Evolutionary conservation across 768 basidiomycete species (phyloP).

Genomic region (Suillus tomentosus): DNA sequence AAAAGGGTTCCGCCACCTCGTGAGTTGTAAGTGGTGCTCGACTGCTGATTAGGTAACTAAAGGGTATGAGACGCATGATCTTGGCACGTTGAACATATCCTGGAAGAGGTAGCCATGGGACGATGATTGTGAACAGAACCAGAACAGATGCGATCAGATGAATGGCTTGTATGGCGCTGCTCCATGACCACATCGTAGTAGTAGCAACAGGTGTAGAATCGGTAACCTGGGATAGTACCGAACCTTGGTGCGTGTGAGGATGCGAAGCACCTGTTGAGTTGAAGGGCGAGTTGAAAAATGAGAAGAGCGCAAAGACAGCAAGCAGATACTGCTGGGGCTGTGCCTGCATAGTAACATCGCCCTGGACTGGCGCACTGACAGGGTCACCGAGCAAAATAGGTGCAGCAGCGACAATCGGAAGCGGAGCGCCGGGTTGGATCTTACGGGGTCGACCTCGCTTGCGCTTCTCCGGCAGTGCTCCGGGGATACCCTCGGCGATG

Average conservation of each 20-base stretch:
- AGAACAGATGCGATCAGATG: conserved; percentile 67
- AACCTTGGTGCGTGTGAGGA: conserved; percentile 58
- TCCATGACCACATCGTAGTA: conserved; percentile 43
- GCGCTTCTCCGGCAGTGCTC: conserved; percentile 65
- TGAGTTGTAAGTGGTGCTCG: conserved; percentile 7
- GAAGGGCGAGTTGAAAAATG: conserved; percentile 79
- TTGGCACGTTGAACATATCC: conserved; percentile 23
- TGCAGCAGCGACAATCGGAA: conserved; percentile 30
- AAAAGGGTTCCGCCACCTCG: conserved; percentile 24
- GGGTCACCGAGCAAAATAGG: conserved; percentile 22
- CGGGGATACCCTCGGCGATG: conserved; percentile 30
- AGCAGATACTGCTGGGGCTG: conserved; percentile 68
- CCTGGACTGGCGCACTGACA: conserved; percentile 17
- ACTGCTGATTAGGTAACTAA: conserved; percentile 17
- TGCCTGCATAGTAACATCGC: conserved; percentile 19
- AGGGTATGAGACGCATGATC: conserved; percentile 31
- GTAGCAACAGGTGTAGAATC: conserved; percentile 18
- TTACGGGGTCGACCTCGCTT: conserved; percentile 86
- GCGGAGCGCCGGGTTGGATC: conserved; percentile 50
- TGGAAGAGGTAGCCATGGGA: conserved; percentile 44
- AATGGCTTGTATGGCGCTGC: conserved; percentile 58
- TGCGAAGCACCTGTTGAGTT: conserved; percentile 41
- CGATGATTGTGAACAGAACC: conserved; percentile 58
- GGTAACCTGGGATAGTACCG: conserved; percentile 49
- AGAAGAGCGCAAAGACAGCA: conserved; percentile 82